Percentiles rank a stretch among this genome's conserved stretches.
phyloP scores from a whole-genome alignment of 176 grass and related monocot genomes.

The Paspalum notatum region DNA sequence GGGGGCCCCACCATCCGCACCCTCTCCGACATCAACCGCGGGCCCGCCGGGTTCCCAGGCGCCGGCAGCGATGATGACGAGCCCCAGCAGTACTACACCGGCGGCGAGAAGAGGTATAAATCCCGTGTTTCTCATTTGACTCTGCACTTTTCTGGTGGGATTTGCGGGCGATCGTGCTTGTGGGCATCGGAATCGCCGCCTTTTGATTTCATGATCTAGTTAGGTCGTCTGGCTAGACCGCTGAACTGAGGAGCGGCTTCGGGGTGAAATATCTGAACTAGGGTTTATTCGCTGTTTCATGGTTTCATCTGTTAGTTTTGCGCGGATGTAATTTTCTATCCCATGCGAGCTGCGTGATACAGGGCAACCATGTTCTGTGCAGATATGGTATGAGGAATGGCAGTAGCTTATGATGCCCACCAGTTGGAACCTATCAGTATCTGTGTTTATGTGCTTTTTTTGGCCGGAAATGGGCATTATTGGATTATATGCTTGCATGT shows the following conservation, averaged over 20 bases:
- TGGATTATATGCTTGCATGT: not conserved
- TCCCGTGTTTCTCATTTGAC: not conserved
- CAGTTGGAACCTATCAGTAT: not conserved
- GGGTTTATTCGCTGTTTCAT: not conserved
- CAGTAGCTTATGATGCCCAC: not conserved
- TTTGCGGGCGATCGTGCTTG: constrained; percentile 33
- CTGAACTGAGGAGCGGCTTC: too few relatives aligned
- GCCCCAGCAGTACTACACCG: constrained; percentile 98
- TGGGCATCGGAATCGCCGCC: constrained; percentile 19
- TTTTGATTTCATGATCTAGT: not conserved
- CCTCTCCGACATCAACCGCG: constrained; percentile 81
- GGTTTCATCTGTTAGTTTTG: not conserved
- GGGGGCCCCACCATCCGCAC: constrained; percentile 75
- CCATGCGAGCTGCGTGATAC: not conserved
- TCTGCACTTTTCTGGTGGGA: not conserved
- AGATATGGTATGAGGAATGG: not conserved
- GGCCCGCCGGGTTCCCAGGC: constrained; percentile 50
- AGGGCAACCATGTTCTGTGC: not conserved
- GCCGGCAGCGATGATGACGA: constrained; percentile 68
- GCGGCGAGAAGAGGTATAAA: constrained; percentile 89
- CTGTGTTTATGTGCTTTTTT: not conserved
- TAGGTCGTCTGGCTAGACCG: not conserved
- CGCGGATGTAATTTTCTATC: constrained; percentile 4
- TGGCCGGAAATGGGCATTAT: not conserved
- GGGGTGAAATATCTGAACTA: not conserved